Evolutionary conservation across 2,329 filamentous ascomycete genomes (phyloP).

Genomic region (Cladophialophora immunda): DNA sequence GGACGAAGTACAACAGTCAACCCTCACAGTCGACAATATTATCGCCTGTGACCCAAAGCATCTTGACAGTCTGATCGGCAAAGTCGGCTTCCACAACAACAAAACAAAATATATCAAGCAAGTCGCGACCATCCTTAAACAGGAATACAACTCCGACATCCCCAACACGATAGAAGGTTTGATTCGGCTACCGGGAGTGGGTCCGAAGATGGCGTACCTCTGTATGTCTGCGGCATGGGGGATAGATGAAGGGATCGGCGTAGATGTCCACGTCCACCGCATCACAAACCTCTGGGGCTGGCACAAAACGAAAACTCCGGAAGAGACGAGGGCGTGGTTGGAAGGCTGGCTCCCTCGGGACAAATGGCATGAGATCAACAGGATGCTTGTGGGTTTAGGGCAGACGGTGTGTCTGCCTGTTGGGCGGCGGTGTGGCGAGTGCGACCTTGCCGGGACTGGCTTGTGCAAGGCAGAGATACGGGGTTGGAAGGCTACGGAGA

Average conservation of each 20-base stretch:
- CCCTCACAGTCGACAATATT: slow-evolving; percentile 78
- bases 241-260: slow-evolving; percentile 79
- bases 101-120: slow-evolving; percentile 87
- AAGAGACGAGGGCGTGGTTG: slow-evolving; percentile 78
- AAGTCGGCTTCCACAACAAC: slow-evolving; percentile 93
- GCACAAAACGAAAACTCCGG: slow-evolving; percentile 81
- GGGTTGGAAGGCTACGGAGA: slow-evolving; percentile 65
- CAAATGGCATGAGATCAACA: slow-evolving; percentile 92
- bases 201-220: slow-evolving; percentile 93
- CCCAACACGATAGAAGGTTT: slow-evolving; percentile 79
- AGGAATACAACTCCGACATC: slow-evolving; percentile 77
- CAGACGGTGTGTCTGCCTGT: slow-evolving; percentile 87
- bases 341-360: slow-evolving; percentile 85
- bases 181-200: slow-evolving; percentile 81
- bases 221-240: slow-evolving; percentile 81
- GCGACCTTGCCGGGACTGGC: slow-evolving; percentile 77
- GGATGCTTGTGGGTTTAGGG: slow-evolving; percentile 84
- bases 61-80: slow-evolving; percentile 78
- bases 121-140: slow-evolving; percentile 75
- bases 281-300: slow-evolving; percentile 96
- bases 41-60: slow-evolving; percentile 72
- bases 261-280: slow-evolving; percentile 93
- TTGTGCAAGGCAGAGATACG: slow-evolving; percentile 78
- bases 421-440: slow-evolving; percentile 82
- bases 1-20: slow-evolving; percentile 46